Percentiles rank a stretch among this genome's conserved stretches.
Evolutionary conservation across 805 yeast genomes (phyloP).

Genomic region (Cyberlindnera maclurae): DNA sequence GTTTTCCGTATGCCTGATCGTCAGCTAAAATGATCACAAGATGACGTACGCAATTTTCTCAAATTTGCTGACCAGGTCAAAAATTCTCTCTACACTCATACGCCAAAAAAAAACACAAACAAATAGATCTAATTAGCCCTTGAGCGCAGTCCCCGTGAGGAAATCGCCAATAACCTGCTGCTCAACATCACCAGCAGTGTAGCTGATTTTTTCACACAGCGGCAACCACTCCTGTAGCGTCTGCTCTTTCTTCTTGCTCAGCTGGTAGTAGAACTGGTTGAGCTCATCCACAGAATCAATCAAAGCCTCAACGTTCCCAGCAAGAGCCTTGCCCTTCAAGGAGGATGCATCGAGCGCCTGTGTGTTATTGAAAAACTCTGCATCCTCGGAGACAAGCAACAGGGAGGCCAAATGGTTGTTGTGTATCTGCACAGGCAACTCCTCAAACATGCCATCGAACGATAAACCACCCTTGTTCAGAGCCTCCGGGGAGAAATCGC

Average conservation of each 20-base stretch:
- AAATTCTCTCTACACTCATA: no score
- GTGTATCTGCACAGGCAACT: conserved; percentile 56
- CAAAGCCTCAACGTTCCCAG: conserved; percentile 16
- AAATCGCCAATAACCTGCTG: conserved; percentile 19
- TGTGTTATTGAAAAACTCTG: conserved; percentile 17
- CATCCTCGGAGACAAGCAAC: conserved; percentile 34
- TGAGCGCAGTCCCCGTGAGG: conserved; percentile 17
- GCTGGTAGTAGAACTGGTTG: conserved; percentile 20
- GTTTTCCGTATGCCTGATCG: background rate
- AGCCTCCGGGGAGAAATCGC: conserved; percentile 59
- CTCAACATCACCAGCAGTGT: conserved; percentile 22
- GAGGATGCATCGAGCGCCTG: conserved; percentile 15
- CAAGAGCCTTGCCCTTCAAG: conserved; percentile 13
- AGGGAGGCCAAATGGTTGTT: conserved; percentile 63
- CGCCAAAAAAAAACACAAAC: no score
- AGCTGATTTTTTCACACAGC: conserved; percentile 24
- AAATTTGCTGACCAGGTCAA: background rate
- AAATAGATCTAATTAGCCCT: conserved; percentile 16
- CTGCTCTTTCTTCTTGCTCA: conserved; percentile 18
- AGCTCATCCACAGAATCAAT: conserved; percentile 22
- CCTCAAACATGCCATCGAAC: conserved; percentile 62
- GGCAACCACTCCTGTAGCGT: conserved; percentile 24
- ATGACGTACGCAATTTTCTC: background rate
- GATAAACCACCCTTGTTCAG: conserved; percentile 54
- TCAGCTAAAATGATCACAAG: background rate